Conservation (phyloP, 495 filamentous ascomycete genomes). For the Xylaria venustula region DNA sequence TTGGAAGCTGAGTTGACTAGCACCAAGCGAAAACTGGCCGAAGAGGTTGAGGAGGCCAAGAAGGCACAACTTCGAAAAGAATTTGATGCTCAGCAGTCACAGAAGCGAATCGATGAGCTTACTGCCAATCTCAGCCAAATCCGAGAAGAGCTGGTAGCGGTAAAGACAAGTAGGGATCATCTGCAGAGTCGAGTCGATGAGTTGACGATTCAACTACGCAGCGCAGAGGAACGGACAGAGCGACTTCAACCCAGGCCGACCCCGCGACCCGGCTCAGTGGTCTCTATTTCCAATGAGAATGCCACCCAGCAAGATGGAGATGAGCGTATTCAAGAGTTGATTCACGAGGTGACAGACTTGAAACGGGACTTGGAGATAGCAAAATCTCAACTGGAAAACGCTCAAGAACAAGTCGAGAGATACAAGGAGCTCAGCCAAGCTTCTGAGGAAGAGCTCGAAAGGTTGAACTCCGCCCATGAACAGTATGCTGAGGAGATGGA, state of each 20-base stretch:
- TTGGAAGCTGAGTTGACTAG: constrained; percentile 74
- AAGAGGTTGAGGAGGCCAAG: constrained; percentile 79
- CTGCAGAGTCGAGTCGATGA: constrained; percentile 85
- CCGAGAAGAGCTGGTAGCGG: constrained; percentile 77
- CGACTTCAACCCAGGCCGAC: constrained; percentile 74
- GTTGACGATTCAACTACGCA: constrained; percentile 79
- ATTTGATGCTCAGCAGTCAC: constrained; percentile 79
- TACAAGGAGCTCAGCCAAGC: constrained; percentile 86
- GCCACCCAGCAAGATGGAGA: constrained; percentile 48
- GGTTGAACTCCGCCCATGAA: constrained; percentile 76
- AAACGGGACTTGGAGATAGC: constrained; percentile 77
- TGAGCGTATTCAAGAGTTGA: constrained; percentile 79
- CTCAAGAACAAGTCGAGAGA: constrained; percentile 75
- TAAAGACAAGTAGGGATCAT: constrained; percentile 83
- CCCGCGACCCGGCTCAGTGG: constrained; percentile 46
- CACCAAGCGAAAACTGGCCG: constrained; percentile 79
- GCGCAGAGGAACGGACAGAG: constrained; percentile 80
- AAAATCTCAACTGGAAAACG: constrained; percentile 71
- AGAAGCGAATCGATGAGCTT: constrained; percentile 87
- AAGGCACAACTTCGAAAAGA: constrained; percentile 78
- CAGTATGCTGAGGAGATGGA: constrained; percentile 85
- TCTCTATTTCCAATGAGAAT: constrained; percentile 41
- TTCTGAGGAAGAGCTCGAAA: constrained; percentile 84
- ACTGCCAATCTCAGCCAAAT: constrained; percentile 70
- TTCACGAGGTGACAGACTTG: constrained; percentile 77